Evolutionary conservation across 805 yeast genomes (phyloP), one percentile per base, ranked within the genome.

Genomic region (Priceomyces castillae): DNA sequence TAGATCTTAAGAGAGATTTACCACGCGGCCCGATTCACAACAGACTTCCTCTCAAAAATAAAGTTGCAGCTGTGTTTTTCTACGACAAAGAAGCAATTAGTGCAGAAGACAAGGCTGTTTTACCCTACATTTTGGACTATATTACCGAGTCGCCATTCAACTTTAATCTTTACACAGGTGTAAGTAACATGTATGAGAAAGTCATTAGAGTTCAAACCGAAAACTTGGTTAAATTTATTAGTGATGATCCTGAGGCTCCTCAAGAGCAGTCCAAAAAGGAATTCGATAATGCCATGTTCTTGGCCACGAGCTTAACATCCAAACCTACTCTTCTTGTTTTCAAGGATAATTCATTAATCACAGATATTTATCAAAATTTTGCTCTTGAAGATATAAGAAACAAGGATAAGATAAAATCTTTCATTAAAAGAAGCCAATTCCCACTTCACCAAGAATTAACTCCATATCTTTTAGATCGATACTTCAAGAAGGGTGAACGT

Each of bases 341-440:
- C 58, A 82, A 78, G 51, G 84, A 84, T 42, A 75, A 77, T 41
- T 66, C 80, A 11, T 56, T 78, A 43, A 54, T 76, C 25, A 74
- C 86, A 0, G 64, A 67, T 3, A 73, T 82, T 4, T 82, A 61
- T 49, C 85, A 78, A 50, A 80, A 78, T 43, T 80, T 78, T 61
- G 81, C 82, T 0, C 77, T 88, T 5, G 79, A 78, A 39, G 87
- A 84, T 51, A 73, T 77, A 43, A 72, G 94, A 49, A 73, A 78
- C 49, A 61, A 61, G 14, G 67, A 66, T 17, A 60, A 65, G 31
- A 67, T 86, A 7, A 56, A 71, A 49, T 57, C 73, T 12, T 86
- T 84, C 68, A 61, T 86, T 22, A 56, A 60, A 23, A 60, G 65
- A 37, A 69, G 77, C 50, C 66, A 78, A 15, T 59, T 67, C 37